Evolutionary conservation across 2,329 filamentous ascomycete species (phyloP).

Genomic region (Colletotrichum tropicicola): DNA sequence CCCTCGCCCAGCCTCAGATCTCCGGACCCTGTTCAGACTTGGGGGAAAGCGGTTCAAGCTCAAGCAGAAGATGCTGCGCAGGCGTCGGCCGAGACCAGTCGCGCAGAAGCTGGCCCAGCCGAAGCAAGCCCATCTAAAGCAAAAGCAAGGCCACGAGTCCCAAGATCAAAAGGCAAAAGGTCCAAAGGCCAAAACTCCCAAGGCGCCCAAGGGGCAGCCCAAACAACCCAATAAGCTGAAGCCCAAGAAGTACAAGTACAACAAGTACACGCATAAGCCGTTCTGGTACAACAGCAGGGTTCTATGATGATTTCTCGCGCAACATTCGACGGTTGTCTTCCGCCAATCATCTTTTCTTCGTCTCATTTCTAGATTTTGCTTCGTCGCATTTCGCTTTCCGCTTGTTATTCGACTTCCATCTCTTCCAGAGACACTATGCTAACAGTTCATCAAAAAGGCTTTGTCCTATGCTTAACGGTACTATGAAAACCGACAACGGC

Average conservation of each 20-base stretch:
- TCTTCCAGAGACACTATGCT: slow-evolving; percentile 32
- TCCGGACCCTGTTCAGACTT: slow-evolving; percentile 24
- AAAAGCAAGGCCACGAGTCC: slow-evolving; percentile 28
- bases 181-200: background rate
- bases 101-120: slow-evolving; percentile 27
- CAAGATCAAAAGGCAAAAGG: slow-evolving; percentile 28
- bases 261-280: slow-evolving; percentile 26
- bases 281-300: slow-evolving; percentile 20
- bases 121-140: background rate
- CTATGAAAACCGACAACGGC: slow-evolving; percentile 70
- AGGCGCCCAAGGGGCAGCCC: slow-evolving; percentile 22
- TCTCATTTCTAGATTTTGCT: slow-evolving; percentile 28
- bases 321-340: slow-evolving; percentile 29
- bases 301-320: background rate
- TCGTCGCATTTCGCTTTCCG: background rate
- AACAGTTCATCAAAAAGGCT: slow-evolving; percentile 62
- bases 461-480: slow-evolving; percentile 87
- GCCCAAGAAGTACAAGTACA: slow-evolving; percentile 29
- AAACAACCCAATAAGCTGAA: background rate
- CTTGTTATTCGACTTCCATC: slow-evolving; percentile 1
- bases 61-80: slow-evolving; percentile 9
- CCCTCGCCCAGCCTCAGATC: slow-evolving; percentile 17
- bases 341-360: slow-evolving; percentile 32
- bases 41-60: slow-evolving; percentile 25
- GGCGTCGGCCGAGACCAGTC: slow-evolving; percentile 18